These are phyloP conservation scores for Striga asiatica DNA, from an alignment of 257 asterid species.

Conservation along the genomic window DNA sequence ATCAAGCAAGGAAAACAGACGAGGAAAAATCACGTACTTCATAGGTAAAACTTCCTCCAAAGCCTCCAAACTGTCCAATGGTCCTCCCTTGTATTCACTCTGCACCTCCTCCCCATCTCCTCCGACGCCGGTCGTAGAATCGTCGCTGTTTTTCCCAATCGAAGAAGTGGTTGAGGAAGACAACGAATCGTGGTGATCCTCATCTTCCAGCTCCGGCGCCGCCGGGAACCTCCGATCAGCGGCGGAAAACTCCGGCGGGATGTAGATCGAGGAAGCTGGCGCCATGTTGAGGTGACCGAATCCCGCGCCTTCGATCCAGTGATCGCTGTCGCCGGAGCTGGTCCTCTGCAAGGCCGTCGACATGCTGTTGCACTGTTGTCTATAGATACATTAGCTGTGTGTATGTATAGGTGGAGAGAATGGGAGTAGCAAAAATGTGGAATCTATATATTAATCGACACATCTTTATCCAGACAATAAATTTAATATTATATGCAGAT, in stretches of 20 bases:
- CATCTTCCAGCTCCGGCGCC: constrained; percentile 11
- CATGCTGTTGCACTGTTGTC: constrained; percentile 13
- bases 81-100: constrained; percentile 28
- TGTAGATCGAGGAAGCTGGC: constrained; percentile 20
- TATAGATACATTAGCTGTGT: background rate
- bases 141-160: constrained; percentile 34
- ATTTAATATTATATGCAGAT: constrained; percentile 16
- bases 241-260: constrained; percentile 16
- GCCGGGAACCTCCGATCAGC: constrained; percentile 11
- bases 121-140: constrained; percentile 16
- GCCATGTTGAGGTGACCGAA: constrained; percentile 15
- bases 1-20: background rate
- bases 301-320: constrained; percentile 23
- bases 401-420: background rate
- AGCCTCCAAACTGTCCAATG: constrained; percentile 29
- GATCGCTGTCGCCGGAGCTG: constrained; percentile 24
- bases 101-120: constrained; percentile 34
- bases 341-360: constrained; percentile 31
- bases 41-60: constrained; percentile 33
- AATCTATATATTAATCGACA: constrained; percentile 19
- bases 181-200: background rate
- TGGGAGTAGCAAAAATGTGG: constrained; percentile 3
- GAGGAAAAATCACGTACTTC: constrained; percentile 19
- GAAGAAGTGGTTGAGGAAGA: constrained; percentile 31
- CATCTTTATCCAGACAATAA: constrained; percentile 39